phyloP scores from a whole-genome alignment of 2,329 filamentous ascomycete genomes.

The Fusarium luffae region DNA sequence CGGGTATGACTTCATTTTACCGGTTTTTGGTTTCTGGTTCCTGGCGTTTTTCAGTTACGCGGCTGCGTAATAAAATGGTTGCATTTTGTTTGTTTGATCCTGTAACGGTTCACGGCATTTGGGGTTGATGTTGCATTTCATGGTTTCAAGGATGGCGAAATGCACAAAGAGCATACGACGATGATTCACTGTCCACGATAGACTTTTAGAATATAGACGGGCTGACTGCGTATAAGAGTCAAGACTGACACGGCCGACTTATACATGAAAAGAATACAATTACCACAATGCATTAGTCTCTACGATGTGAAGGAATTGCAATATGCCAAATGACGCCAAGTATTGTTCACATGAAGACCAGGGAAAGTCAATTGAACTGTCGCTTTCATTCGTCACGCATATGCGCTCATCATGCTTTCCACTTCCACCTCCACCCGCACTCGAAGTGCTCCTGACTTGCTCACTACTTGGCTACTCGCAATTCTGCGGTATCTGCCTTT shows the following conservation, averaged over 20 bases:
- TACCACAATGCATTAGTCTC: neutral
- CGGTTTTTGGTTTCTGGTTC: neutral
- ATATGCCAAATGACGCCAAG: too few species aligned
- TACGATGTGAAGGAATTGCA: neutral
- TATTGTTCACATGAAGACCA: neutral
- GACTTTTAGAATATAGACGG: slow-evolving; percentile 31
- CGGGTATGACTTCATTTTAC: neutral
- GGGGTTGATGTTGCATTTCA: slow-evolving; percentile 10
- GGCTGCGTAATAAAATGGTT: slow-evolving; percentile 13
- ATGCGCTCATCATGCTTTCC: slow-evolving; percentile 28
- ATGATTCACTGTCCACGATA: slow-evolving; percentile 19
- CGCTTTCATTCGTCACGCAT: slow-evolving; percentile 45
- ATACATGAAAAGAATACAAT: neutral
- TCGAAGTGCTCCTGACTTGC: neutral
- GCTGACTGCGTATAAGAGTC: neutral
- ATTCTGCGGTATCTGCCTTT: slow-evolving; percentile 18
- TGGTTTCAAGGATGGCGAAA: slow-evolving; percentile 9
- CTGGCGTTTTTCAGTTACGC: slow-evolving; percentile 21
- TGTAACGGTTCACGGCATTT: slow-evolving; percentile 11
- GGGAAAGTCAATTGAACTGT: slow-evolving; percentile 27
- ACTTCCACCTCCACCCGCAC: neutral
- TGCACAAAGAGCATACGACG: slow-evolving; percentile 23
- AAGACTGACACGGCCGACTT: neutral
- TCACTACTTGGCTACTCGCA: slow-evolving; percentile 4
- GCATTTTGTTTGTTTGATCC: slow-evolving; percentile 12